Evolutionary conservation across 495 filamentous ascomycete genomes (phyloP), one percentile per base, ranked within the genome.

Genomic region (Friedmanniomyces simplex): DNA sequence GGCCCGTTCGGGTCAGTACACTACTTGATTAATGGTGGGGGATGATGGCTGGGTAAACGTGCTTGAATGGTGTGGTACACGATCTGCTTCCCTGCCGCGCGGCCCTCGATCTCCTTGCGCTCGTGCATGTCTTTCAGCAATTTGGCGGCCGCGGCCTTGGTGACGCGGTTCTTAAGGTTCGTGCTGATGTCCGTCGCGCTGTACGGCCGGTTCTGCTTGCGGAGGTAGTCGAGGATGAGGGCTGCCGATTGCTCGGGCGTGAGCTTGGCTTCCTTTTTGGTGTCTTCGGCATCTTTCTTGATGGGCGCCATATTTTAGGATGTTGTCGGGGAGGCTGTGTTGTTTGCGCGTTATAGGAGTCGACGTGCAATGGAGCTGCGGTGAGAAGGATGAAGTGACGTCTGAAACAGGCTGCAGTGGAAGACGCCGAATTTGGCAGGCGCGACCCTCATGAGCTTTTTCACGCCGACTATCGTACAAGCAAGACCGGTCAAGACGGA

Each of bases 161-260:
- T 80, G 52, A 87, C 79, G 64, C 79, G 81, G 60, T 84, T 83
- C 65, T 85, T 81, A 22, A 87, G 71, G 67, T 87, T 86, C 21
- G 77, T 73, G 32, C 78, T 83, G 48, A 87, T 72, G 36, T 88
- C 84, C 22, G 75, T 81, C 6, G 82, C 83, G 78, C 83, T 48
- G 45, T 46, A 54, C 8, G 60, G 60, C 1, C 60, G 39, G 36
- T 59, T 60, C 26, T 46, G 72, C 76, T 69, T 66, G 83, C 82
- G 77, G 21, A 85, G 73, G 60, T 85, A 85, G 28, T 78, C 72
- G 8, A 80, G 70, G 26, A 85, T 75, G 59, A 75, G 68, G 21
- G 73, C 67, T 55, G 63, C 62, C 0, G 67, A 60, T 55, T 56
- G 47, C 36, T 52, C 49, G 2, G 32, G 59, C 11, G 49, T 62